These are phyloP conservation scores for Saccharomycopsis sp. DNA, from an alignment of 805 yeast species.

Conservation along the genomic window DNA sequence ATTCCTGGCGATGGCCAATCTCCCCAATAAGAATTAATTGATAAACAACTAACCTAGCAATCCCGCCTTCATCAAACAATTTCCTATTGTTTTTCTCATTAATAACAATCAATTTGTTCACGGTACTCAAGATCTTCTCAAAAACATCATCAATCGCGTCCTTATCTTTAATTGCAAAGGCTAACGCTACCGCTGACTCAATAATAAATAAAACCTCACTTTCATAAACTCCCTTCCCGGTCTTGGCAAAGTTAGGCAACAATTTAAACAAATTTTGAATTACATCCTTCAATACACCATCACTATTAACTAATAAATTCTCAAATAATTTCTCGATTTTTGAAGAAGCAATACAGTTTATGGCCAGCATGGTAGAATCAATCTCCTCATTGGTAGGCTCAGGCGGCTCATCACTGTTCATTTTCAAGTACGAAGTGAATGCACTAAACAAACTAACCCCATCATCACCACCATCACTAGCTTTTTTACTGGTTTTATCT, in stretches of 20 bases:
- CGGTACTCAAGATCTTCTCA: slow-evolving; percentile 23
- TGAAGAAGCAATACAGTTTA: slow-evolving; percentile 67
- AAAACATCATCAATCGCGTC: slow-evolving; percentile 15
- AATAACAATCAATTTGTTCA: slow-evolving; percentile 8
- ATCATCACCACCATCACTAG: slow-evolving; percentile 50
- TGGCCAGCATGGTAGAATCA: slow-evolving; percentile 73
- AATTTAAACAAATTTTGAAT: slow-evolving; percentile 7
- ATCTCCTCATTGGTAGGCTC: slow-evolving; percentile 95
- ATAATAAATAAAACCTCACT: slow-evolving; percentile 41
- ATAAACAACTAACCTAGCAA: slow-evolving; percentile 45
- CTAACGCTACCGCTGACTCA: slow-evolving; percentile 32
- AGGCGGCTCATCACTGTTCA: slow-evolving; percentile 74
- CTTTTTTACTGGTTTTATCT: slow-evolving; percentile 37
- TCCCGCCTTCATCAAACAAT: slow-evolving; percentile 24
- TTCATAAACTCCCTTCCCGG: slow-evolving; percentile 35
- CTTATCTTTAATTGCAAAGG: neutral
- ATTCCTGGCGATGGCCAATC: slow-evolving; percentile 21
- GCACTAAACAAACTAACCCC: slow-evolving; percentile 82
- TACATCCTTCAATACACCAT: neutral
- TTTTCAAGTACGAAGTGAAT: slow-evolving; percentile 84
- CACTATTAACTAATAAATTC: neutral
- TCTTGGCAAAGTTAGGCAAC: slow-evolving; percentile 8
- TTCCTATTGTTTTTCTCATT: slow-evolving; percentile 29
- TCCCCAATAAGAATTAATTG: slow-evolving; percentile 41
- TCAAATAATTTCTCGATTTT: slow-evolving; percentile 12